Evolutionary conservation across 2,329 filamentous ascomycete species (phyloP).

Genomic region (Botrytis byssoidea): DNA sequence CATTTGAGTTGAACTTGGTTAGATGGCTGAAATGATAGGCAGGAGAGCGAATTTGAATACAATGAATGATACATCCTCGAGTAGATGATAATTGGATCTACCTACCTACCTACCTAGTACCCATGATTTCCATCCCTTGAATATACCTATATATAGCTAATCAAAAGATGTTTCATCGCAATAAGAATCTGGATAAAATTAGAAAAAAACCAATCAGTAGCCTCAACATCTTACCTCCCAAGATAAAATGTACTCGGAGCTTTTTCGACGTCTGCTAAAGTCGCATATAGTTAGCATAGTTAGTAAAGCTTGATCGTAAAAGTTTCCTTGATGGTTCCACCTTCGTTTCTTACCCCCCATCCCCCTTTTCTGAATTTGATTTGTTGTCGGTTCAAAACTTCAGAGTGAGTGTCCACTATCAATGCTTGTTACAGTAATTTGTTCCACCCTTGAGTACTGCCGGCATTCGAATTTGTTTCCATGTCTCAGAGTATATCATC

Average conservation of each 20-base stretch:
- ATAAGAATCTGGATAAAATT: not conserved
- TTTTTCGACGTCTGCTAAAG: not conserved
- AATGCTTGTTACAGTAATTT: constrained; percentile 5
- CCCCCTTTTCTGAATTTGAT: not conserved
- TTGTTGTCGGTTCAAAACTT: not conserved
- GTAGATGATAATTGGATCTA: not conserved
- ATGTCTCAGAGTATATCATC: not conserved
- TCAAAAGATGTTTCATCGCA: constrained; percentile 1
- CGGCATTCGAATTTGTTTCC: not conserved
- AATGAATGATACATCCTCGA: no score
- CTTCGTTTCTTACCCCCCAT: not conserved
- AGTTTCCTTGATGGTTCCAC: not conserved
- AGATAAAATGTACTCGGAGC: not conserved
- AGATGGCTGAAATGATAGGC: not conserved
- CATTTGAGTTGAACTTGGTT: not conserved
- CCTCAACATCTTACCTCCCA: not conserved
- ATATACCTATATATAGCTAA: not conserved
- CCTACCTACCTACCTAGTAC: not conserved
- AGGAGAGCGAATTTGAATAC: not conserved
- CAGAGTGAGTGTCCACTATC: not conserved
- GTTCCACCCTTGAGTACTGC: constrained; percentile 2
- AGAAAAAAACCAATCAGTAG: not conserved
- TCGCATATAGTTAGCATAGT: not conserved
- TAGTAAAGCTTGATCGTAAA: not conserved
- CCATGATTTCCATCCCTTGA: not conserved